Conservation (phyloP, 768 basidiomycete species). For the Crepidotus variabilis region DNA sequence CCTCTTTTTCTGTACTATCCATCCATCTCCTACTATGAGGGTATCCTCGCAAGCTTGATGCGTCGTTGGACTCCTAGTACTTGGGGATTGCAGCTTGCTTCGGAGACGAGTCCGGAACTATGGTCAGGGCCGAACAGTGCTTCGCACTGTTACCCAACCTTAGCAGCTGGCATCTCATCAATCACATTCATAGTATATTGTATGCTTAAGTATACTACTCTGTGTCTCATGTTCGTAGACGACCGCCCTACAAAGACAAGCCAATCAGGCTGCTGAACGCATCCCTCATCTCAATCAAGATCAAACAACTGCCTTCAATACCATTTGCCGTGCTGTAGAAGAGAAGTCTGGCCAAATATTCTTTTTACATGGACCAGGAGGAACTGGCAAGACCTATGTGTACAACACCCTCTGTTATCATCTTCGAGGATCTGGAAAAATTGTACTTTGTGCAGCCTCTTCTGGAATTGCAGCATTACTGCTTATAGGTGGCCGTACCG, state of each 20-base stretch:
- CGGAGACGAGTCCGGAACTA: too few relatives aligned
- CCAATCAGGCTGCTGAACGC: not conserved
- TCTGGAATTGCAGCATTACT: conserved; percentile 46
- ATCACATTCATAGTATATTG: too few relatives aligned
- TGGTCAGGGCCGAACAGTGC: too few relatives aligned
- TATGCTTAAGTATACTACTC: too few relatives aligned
- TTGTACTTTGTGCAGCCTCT: conserved; percentile 46
- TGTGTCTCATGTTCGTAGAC: too few relatives aligned
- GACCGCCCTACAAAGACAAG: too few relatives aligned
- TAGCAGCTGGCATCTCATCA: too few relatives aligned
- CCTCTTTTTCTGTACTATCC: too few relatives aligned
- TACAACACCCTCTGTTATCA: conserved; percentile 29
- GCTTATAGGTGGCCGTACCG: conserved; percentile 39
- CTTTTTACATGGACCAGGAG: conserved; percentile 43
- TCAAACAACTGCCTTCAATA: conserved; percentile 26
- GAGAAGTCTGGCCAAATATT: conserved; percentile 19
- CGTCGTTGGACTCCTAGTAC: too few relatives aligned
- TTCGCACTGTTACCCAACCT: too few relatives aligned
- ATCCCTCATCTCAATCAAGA: conserved; percentile 24
- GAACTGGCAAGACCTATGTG: conserved; percentile 43
- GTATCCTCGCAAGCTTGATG: too few relatives aligned
- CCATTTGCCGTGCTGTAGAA: conserved; percentile 23
- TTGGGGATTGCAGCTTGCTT: not conserved
- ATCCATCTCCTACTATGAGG: too few relatives aligned
- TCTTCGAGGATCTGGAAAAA: conserved; percentile 20